Base-by-base conservation (phyloP, 495 filamentous ascomycete species). In the Penicillium diatomitis region DNA sequence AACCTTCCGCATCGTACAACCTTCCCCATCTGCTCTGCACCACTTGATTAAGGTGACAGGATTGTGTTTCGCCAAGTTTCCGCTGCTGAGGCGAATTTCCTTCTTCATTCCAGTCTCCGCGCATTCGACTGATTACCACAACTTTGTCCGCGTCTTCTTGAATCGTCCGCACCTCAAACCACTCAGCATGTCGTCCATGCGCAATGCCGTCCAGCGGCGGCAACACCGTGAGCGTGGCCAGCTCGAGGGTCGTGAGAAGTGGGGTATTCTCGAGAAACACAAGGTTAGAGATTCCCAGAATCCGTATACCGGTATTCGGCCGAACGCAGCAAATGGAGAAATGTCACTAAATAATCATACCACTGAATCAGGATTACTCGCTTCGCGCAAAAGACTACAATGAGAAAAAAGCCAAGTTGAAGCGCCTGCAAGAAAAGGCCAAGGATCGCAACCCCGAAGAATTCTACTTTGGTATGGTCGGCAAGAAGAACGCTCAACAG, bases 401-500 rank as follows among this genome's bases (percentile, higher is more conserved):
- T 61, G 69, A 68, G 56, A 97, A 98, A 64, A 85, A 94, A 63
- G 71, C 72, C n/a, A 81, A 84, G 31, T 74, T 96, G 38, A 84
- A 85, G 62, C 76, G 79, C 3, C 81, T 98, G 11, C 77, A 82
- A 54, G 75, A 84, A 51, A 96, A 95, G 69, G 91, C 85, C 27
- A 75, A 79, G 48, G 82, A 92, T 38, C 84, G 88, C 53, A 97
- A 98, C 66, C 88, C 90, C 37, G 92, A 98, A 80, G 90, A 96
- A 67, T 98, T 97, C 73, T 83, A 87, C 69, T 96, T 88, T 61
- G 85, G 83, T 28, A 98, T 98, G 92, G 78, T 94, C 66, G 75
- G 70, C 34, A 63, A 61, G 3, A 69, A 68, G 52, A 61, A 55
- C 31, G 71, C 65, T 54, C 71, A 60, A 28, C 77, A 82, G 46